A percentile compares a stretch with the other conserved stretches of the same genome.
Evolutionary conservation across 2,329 filamentous ascomycete genomes (phyloP).

Genomic region (Pseudocercospora ulei): DNA sequence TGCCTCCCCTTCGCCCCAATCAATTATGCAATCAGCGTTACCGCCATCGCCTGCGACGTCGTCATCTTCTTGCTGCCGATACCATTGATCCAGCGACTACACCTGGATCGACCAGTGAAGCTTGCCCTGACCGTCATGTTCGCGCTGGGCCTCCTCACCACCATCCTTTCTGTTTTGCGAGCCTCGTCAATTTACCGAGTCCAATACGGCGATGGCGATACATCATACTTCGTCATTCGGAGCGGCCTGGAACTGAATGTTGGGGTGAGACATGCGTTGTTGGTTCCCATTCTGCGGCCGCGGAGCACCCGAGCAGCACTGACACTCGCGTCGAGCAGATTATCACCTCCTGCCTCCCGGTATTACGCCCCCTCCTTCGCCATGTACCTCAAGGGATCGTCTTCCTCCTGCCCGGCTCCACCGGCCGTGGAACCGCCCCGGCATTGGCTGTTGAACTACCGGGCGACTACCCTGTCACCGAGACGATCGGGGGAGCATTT

Average conservation of each 20-base stretch:
- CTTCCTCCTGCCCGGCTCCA: slow-evolving; percentile 12
- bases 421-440: background rate
- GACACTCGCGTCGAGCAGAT: slow-evolving; percentile 14
- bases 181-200: slow-evolving; percentile 17
- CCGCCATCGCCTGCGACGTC: slow-evolving; percentile 17
- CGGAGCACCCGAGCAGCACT: background rate
- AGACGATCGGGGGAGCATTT: slow-evolving; percentile 14
- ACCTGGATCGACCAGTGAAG: slow-evolving; percentile 17
- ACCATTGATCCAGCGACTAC: slow-evolving; percentile 17
- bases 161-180: slow-evolving; percentile 17
- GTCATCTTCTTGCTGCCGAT: slow-evolving; percentile 19
- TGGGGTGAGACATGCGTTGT: slow-evolving; percentile 18
- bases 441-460: slow-evolving; percentile 6
- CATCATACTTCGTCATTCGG: slow-evolving; percentile 16
- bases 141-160: slow-evolving; percentile 18
- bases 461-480: slow-evolving; percentile 9
- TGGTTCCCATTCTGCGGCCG: too few species aligned
- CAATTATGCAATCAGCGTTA: slow-evolving; percentile 60
- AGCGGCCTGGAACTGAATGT: slow-evolving; percentile 19
- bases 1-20: slow-evolving; percentile 91
- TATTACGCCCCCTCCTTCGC: slow-evolving; percentile 16
- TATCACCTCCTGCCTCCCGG: slow-evolving; percentile 21
- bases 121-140: slow-evolving; percentile 18
- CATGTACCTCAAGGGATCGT: slow-evolving; percentile 16
- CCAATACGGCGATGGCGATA: slow-evolving; percentile 17